phyloP scores from a whole-genome alignment of 148 eudicot genomes.

The Heliosperma pusillum region DNA sequence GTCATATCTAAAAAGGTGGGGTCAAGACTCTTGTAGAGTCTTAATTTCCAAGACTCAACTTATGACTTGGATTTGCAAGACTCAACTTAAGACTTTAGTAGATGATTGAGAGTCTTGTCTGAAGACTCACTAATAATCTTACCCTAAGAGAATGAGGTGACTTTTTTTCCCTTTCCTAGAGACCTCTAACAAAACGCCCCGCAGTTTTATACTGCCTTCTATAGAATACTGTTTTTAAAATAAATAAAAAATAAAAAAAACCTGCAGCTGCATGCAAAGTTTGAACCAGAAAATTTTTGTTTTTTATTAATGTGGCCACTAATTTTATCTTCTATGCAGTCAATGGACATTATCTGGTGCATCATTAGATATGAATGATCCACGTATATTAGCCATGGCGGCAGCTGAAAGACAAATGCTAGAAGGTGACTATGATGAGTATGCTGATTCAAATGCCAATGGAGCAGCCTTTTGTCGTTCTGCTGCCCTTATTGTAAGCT shows the following conservation, averaged over 20 bases:
- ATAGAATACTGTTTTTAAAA: background rate
- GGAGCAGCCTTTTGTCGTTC: conserved; percentile 87
- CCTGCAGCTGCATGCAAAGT: background rate
- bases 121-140: no score
- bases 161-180: no score
- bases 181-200: background rate
- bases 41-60: no score
- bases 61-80: no score
- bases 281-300: background rate
- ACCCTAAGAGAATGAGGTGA: no score
- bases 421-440: conserved; percentile 79
- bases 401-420: conserved; percentile 62
- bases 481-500: conserved; percentile 71
- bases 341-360: conserved; percentile 65
- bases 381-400: conserved; percentile 74
- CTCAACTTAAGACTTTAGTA: no score
- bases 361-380: conserved; percentile 65
- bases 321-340: conserved; percentile 17
- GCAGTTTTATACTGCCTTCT: background rate
- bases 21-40: no score
- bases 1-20: no score
- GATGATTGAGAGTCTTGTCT: no score
- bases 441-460: conserved; percentile 64
- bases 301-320: background rate
- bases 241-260: background rate